Evolutionary conservation across 1,284 basidiomycete genomes (phyloP), one percentile per base, ranked within the genome.

Genomic region (Trichosporon coremiiforme): DNA sequence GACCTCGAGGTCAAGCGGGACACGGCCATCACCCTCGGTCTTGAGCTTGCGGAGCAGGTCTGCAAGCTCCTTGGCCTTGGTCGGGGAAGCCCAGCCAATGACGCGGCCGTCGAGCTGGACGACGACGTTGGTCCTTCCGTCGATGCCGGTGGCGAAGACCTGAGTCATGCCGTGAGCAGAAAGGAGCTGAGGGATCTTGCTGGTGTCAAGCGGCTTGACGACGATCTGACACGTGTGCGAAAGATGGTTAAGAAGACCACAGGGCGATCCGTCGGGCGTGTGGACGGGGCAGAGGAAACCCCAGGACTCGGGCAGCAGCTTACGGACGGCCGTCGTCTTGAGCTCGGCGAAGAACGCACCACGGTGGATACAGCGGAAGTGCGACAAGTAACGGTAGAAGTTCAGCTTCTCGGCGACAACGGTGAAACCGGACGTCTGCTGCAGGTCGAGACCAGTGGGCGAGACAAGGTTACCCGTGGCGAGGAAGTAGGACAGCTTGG

Each of bases 301-400:
- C 97, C 97, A 99, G 41, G 97, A 93, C 85, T 99, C 97, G 13
- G 97, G 97, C 22, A 99, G 86, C 71, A 99, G 86, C 84, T 99
- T 99, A 78, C 97, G 91, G 64, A 99, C 97, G 25, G 95, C 91
- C 0, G 97, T 99, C 0, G 97, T 99, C 87, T 99, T 99, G 72
- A 99, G 89, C 82, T 99, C 95, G 25, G 96, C 94, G 80, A 99
- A 99, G 89, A 99, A 99, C 60, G 97, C 95, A 84, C 97, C 97
- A 85, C 97, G 92, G 85, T 99, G 97, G 57, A 99, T 95, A 82
- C 93, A 98, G 69, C 97, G 88, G 87, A 99, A 99, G 85, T 99
- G 97, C 77, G 92, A 92, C 81, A 99, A 94, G 84, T 98, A 99
- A 63, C 97, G 94, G 79, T 93, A 92, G 89, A 96, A 99, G 84